Percentiles rank a stretch among this genome's conserved stretches.
phyloP scores from a whole-genome alignment of 2,329 filamentous ascomycete species.

The Fonsecaea nubica region DNA sequence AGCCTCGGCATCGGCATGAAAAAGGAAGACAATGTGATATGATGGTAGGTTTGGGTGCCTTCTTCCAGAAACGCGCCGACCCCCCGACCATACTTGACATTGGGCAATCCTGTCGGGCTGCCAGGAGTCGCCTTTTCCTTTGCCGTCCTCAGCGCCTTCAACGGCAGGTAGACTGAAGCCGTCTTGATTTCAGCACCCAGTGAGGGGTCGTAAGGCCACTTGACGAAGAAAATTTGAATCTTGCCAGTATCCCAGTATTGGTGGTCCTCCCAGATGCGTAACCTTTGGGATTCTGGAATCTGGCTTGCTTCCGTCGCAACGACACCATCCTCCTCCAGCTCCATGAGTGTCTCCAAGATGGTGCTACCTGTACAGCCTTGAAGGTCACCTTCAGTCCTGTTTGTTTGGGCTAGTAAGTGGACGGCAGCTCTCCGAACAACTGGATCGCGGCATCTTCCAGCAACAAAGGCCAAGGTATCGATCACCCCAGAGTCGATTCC shows the following conservation, averaged over 20 bases:
- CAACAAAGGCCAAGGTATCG: slow-evolving; percentile 40
- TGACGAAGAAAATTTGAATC: slow-evolving; percentile 38
- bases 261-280: slow-evolving; percentile 39
- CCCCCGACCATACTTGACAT: slow-evolving; percentile 36
- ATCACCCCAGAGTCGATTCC: slow-evolving; percentile 44
- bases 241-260: slow-evolving; percentile 38
- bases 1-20: slow-evolving; percentile 38
- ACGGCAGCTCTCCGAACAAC: slow-evolving; percentile 42
- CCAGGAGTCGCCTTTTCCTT: slow-evolving; percentile 27
- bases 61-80: slow-evolving; percentile 37
- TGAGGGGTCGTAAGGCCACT: slow-evolving; percentile 36
- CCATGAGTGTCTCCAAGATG: slow-evolving; percentile 33
- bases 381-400: slow-evolving; percentile 37
- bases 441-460: slow-evolving; percentile 44
- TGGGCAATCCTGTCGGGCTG: slow-evolving; percentile 31
- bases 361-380: slow-evolving; percentile 35
- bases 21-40: slow-evolving; percentile 38
- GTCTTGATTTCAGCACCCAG: slow-evolving; percentile 32
- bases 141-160: slow-evolving; percentile 23
- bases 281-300: slow-evolving; percentile 32
- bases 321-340: slow-evolving; percentile 36
- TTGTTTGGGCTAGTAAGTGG: slow-evolving; percentile 37
- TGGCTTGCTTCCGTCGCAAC: slow-evolving; percentile 29
- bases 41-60: slow-evolving; percentile 35
- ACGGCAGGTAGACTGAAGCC: slow-evolving; percentile 29